Evolutionary conservation across 2,329 filamentous ascomycete species (phyloP), one percentile per base, ranked within the genome.

Genomic region (Arachnomyces sp.): DNA sequence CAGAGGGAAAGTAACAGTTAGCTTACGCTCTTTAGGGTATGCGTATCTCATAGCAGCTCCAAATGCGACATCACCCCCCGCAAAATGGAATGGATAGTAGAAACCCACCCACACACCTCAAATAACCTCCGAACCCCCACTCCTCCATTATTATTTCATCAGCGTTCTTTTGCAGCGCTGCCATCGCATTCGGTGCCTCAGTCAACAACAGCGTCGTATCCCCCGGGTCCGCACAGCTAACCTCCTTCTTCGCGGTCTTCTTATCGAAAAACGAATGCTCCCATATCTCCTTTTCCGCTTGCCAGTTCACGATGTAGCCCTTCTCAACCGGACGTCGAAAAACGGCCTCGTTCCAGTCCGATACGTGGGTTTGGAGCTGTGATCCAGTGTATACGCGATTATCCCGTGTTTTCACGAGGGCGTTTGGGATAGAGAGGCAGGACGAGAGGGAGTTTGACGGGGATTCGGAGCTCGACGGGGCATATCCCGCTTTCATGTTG

Each of bases 131-230:
- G 63, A 98, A 98, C 2, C 86, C 86, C 67, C 92, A 98, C 59
- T 96, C 89, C 58, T 98, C 92, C 68, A 98, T 96, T 1, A 96
- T 78, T 57, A 98, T 87, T 67, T 98, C 90, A 56, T 98, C 92
- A 52, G 86, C 88, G 59, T 95, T 92, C 30, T 81, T 77, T 63
- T 95, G 88, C 47, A 98, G 66, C 9, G 80, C 79, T 1, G 82
- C 80, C 41, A 94, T 73, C 3, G 82, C 80, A 63, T 93, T 94
- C 3, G 88, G 82, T 34, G 87, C 83, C 61, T 98, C 92, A 1
- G 84, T 80, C 37, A 96, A 73, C 3, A 98, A 66, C 42, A 98
- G 66, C 35, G 87, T 82, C n/a, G 87, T 92, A 40, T 90, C 81
- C 39, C 74, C 69, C 0, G 90, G 85, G 50, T 93, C 81, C 59